Evolutionary conservation across 2,329 filamentous ascomycete genomes (phyloP), one percentile per base, ranked within the genome.

Genomic region (Fusarium avenaceum): DNA sequence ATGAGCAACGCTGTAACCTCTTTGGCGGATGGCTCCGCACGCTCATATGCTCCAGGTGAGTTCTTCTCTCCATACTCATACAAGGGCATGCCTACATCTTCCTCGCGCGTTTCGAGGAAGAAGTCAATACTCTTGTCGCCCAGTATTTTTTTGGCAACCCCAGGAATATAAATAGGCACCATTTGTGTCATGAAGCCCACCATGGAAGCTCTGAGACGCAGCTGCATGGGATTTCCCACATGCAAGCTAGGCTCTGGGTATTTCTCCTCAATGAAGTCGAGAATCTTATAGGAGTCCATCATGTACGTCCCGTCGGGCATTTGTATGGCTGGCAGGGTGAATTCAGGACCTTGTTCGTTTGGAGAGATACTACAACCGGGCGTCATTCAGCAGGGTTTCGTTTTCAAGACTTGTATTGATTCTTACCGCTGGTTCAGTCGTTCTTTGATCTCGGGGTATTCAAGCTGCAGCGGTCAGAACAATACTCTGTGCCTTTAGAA

Each of bases 221-320:
- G 8, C 22, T 70, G 55, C 30, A 68, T 55, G 19, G 52, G 26
- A 3, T 42, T 26, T 14, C 59, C 39, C 3, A 70, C 24, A 1
- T 26, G 47, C 1, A 70, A 4, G 2, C 45, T 45, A 0, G 89
- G 89, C 19, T 80, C 75, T 0, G 89, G 89, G 64, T 90, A 80
- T 2, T 79, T 78, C 47, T 82, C 77, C 73, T 92, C 89, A 20
- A 93, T 80, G n/a, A 80, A 79, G 4, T 77, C 67, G n/a, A 84
- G 87, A 65, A 93, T 92, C 35, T 78, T 79, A 65, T 79, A 80
- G 2, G 87, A 90, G 71, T 92, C 89, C 85, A 88, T 90, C 7
- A 89, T 67, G 69, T 86, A 89, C 2, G 75, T 84, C 15, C 85
- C 86, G 47, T 88, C 83, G 0, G 84, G 80, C 44, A 89, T 79